A percentile compares a stretch with the other conserved stretches of the same genome.
Evolutionary conservation across 2,329 filamentous ascomycete genomes (phyloP).

Genomic region (Penicillium sp.): DNA sequence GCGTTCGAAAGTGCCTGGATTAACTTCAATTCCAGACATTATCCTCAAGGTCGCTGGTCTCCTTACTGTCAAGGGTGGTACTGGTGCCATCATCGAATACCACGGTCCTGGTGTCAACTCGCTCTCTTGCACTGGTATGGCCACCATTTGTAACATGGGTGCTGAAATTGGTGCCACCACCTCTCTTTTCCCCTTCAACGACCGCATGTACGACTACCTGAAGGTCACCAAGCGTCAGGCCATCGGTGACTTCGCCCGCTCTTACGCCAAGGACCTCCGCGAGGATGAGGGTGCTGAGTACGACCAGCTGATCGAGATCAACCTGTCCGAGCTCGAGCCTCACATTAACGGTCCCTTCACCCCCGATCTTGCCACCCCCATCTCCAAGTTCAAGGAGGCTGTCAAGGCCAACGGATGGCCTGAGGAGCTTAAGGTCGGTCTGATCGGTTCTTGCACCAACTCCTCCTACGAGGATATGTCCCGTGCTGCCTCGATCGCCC

Average conservation of each 20-base stretch:
- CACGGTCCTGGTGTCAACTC: conserved; percentile 72
- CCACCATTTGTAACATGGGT: conserved; percentile 75
- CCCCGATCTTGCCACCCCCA: conserved; percentile 94
- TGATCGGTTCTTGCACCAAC: conserved; percentile 99
- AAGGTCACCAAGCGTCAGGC: conserved; percentile 84
- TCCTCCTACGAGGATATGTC: conserved; percentile 88
- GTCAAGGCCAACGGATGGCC: conserved; percentile 97
- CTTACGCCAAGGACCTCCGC: conserved; percentile 82
- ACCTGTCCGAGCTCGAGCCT: conserved; percentile 92
- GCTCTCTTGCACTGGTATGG: conserved; percentile 85
- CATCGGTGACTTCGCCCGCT: conserved; percentile 87
- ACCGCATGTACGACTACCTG: conserved; percentile 97
- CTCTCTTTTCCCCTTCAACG: conserved; percentile 96
- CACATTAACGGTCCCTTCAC: conserved; percentile 99
- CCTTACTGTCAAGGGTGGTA: conserved; percentile 96
- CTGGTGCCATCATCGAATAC: conserved; percentile 73
- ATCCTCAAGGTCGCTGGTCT: conserved; percentile 98
- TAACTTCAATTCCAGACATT: conserved; percentile 66
- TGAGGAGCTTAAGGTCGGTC: conserved; percentile 91
- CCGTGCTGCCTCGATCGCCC: conserved; percentile 87
- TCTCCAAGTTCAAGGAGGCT: conserved; percentile 95
- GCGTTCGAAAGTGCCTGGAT: background rate
- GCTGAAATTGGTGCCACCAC: conserved; percentile 76
- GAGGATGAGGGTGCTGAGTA: conserved; percentile 92
- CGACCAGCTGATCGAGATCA: conserved; percentile 94